Base-by-base conservation (phyloP, 2,329 filamentous ascomycete genomes). In the Clarireedia sp. region DNA sequence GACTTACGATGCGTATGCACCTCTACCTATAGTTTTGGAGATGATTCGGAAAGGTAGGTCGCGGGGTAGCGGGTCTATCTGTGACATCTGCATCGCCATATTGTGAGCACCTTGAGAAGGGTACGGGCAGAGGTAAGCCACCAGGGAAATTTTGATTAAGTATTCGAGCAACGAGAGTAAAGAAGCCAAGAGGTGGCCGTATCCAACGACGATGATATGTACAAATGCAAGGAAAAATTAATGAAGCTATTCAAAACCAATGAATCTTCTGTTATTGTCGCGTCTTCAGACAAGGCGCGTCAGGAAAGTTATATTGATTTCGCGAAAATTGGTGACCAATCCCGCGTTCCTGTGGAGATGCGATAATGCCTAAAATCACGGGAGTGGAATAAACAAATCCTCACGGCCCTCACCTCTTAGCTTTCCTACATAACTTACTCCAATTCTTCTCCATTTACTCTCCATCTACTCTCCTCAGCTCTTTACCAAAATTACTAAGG, bases 21-120 rank as follows among this genome's bases (percentile, higher is more conserved):
- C 94, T 69, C 90, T 87, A 55, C 94, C 94, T 65, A 99, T 96
- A 14, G 94, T 99, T 71, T 94, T 94, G 58, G 94, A 97, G 66
- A 99, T 81, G 67, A 99, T 86, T 62, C 92, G 85, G 72, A 99
- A 99, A 51, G 94, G 94, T 49, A 99, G 78, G 67, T 96, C 83
- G 59, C 67, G 76, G 23, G 94, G 94, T 50, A 97, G 76, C 62
- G 92, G 90, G 68, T 90, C 90, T 64, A 91, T 75, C 74, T 99
- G 94, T 63, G 90, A 95, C 54, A 55, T 38, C 80, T 95, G 77
- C 75, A 83, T 81, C 54, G 61, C 54, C 58, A 55, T 47, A 36
- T 57, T 23, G 17, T 43, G 40, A 19, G 16, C 24, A 7, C 17
- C 21, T 43, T 7, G n/a, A 10, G 9, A 19, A 17, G 40, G 23